Percentiles rank a stretch among this genome's conserved stretches.
These are phyloP conservation scores for Eucalyptus sp. DNA, from an alignment of 345 rosid species.

Conservation along the genomic window DNA sequence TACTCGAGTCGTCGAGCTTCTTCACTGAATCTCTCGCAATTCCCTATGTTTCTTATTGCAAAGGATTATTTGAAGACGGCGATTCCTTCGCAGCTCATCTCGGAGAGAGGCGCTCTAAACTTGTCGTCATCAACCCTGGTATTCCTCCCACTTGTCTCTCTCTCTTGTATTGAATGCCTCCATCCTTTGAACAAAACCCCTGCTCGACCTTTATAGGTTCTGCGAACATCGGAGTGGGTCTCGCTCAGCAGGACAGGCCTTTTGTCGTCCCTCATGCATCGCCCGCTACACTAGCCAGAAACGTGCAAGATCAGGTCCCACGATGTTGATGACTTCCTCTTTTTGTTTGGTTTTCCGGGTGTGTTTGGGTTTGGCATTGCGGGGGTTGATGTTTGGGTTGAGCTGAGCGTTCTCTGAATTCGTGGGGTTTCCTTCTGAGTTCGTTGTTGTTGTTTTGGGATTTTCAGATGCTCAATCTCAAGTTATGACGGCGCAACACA, in stretches of 20 bases:
- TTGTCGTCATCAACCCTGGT: no score
- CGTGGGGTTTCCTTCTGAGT: neutral
- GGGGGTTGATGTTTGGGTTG: neutral
- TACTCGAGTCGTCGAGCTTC: no score
- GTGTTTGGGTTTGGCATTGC: neutral
- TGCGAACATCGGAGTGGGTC: conserved; percentile 18
- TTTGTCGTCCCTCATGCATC: conserved; percentile 53
- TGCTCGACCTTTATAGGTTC: no score
- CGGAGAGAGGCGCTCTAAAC: no score
- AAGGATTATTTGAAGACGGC: no score
- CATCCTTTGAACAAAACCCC: no score
- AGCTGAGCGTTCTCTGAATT: neutral
- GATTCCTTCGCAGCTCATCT: no score
- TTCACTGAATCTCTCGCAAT: no score
- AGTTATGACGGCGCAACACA: conserved; percentile 51
- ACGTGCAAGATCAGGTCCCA: conserved; percentile 62
- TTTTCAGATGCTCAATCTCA: conserved; percentile 59
- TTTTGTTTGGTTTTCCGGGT: accelerated
- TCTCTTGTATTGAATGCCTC: no score
- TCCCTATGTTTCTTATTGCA: no score
- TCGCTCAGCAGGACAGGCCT: conserved; percentile 65
- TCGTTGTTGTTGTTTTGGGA: neutral
- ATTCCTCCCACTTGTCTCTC: no score
- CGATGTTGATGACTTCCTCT: neutral
- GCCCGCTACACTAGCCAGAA: conserved; percentile 39